Evolutionary conservation across 2,329 filamentous ascomycete species (phyloP).

Genomic region (Sordariomycetes sp.): DNA sequence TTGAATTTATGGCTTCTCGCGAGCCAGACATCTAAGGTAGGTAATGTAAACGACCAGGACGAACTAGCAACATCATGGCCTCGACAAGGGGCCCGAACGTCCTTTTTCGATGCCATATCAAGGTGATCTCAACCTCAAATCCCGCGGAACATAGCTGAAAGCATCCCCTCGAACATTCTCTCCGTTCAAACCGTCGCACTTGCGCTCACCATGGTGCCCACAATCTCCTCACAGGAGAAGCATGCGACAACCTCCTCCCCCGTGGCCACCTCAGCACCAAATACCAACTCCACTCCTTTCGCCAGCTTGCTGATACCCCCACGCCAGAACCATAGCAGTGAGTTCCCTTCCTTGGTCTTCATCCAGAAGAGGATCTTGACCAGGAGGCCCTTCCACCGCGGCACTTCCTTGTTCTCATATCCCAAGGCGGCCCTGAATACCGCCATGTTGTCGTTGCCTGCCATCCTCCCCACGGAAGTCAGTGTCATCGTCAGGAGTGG

Average conservation of each 20-base stretch:
- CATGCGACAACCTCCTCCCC: background rate
- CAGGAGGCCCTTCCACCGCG: conserved; percentile 44
- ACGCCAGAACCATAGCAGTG: conserved; percentile 2
- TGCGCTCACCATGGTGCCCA: conserved; percentile 1
- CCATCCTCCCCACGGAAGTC: conserved; percentile 8
- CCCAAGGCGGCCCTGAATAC: conserved; percentile 56
- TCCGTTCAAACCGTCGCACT: background rate
- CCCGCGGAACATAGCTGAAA: background rate
- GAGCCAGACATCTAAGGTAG: no score
- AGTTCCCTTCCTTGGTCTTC: background rate
- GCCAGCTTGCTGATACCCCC: background rate
- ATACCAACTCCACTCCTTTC: background rate
- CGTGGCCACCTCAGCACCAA: background rate
- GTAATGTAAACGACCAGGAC: background rate
- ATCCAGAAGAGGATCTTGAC: conserved; percentile 3
- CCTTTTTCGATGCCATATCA: background rate
- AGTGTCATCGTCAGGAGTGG: conserved; percentile 42
- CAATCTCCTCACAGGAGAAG: conserved; percentile 4
- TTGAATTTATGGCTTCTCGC: no score
- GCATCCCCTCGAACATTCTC: background rate
- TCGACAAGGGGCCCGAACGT: background rate
- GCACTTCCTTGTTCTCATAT: conserved; percentile 55
- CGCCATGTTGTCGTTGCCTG: conserved; percentile 26
- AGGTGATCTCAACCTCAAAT: background rate
- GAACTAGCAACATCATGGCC: background rate